Evolutionary conservation across 202 grass and related monocot genomes (phyloP).

Genomic region (Setaria viridis): DNA sequence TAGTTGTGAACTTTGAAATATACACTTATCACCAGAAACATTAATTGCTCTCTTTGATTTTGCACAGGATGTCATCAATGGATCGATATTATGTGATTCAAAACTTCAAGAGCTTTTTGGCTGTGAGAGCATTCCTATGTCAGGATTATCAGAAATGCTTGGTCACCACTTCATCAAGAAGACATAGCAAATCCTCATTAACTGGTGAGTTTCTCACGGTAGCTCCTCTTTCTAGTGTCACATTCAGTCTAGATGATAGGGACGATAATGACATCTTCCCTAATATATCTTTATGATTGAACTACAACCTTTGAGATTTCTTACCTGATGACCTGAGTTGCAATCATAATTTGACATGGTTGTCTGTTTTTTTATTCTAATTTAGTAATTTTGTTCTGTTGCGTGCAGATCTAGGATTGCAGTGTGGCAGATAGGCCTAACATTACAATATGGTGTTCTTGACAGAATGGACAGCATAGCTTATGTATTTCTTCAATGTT

Average conservation of each 20-base stretch:
- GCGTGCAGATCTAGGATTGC: constrained; percentile 60
- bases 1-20: neutral
- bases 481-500: constrained; percentile 46
- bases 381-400: neutral
- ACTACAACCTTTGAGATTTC: neutral
- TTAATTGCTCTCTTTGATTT: constrained; percentile 40
- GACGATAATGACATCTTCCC: neutral
- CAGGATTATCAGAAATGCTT: constrained; percentile 71
- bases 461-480: constrained; percentile 67
- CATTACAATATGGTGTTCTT: constrained; percentile 68
- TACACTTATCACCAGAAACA: neutral
- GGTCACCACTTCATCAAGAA: constrained; percentile 72
- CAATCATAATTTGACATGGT: neutral
- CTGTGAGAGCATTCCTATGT: constrained; percentile 67
- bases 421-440: constrained; percentile 74
- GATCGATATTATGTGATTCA: constrained; percentile 81
- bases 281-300: neutral
- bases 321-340: neutral
- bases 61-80: constrained; percentile 65
- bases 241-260: neutral
- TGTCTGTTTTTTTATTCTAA: neutral
- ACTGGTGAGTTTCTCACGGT: constrained; percentile 62
- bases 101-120: constrained; percentile 88
- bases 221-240: constrained; percentile 1
- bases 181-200: constrained; percentile 68